A percentile compares a stretch with the other conserved stretches of the same genome.
Conservation (phyloP, 2,329 filamentous ascomycete genomes). For the Cladosporium sphaerospermum region DNA sequence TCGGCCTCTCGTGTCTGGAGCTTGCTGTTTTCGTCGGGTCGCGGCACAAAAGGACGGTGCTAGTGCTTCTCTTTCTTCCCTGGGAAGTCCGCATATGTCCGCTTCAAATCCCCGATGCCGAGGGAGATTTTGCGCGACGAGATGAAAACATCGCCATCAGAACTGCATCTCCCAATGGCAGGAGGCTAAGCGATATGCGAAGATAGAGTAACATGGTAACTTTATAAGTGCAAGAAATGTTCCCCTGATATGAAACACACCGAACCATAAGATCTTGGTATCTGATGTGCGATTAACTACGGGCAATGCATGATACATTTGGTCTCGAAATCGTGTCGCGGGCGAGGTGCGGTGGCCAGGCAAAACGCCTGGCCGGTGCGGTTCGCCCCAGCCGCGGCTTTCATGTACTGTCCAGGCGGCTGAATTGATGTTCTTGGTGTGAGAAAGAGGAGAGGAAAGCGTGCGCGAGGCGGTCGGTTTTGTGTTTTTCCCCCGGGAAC, state of each 20-base stretch:
- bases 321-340: conserved; percentile 37
- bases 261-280: conserved; percentile 32
- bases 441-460: conserved; percentile 10
- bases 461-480: background rate
- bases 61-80: too few relatives aligned
- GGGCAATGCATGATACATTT: conserved; percentile 31
- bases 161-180: too few relatives aligned
- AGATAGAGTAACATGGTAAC: too few relatives aligned
- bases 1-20: too few relatives aligned
- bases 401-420: conserved; percentile 29
- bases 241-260: conserved; percentile 50
- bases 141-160: too few relatives aligned
- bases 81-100: too few relatives aligned
- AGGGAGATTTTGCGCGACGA: too few relatives aligned
- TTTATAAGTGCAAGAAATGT: background rate
- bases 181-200: too few relatives aligned
- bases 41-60: too few relatives aligned
- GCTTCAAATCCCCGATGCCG: too few relatives aligned
- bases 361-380: conserved; percentile 27
- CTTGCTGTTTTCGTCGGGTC: too few relatives aligned
- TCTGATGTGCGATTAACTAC: conserved; percentile 49
- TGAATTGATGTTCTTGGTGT: conserved; percentile 13
- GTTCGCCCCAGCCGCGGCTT: conserved; percentile 25
- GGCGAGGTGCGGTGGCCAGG: conserved; percentile 18
- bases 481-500: background rate